Conservation (phyloP, 768 basidiomycete species). For the Mycena galopus region DNA sequence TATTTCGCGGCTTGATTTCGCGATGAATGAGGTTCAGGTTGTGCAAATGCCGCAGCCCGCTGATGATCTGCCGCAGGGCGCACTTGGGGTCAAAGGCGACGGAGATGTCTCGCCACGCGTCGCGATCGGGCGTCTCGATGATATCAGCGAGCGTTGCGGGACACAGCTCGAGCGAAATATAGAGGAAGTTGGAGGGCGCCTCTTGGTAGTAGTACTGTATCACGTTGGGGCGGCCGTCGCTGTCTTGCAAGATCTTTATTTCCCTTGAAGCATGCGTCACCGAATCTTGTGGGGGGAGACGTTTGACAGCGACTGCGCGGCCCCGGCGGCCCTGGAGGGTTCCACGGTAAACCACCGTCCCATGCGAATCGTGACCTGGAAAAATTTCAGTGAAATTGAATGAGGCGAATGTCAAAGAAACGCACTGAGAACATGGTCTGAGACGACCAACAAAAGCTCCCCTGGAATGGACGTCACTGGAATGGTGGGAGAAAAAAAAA, state of each 20-base stretch:
- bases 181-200: slow-evolving; percentile 91
- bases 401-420: slow-evolving; percentile 2
- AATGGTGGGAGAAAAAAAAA: slow-evolving; percentile 38
- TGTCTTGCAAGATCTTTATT: slow-evolving; percentile 94
- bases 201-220: slow-evolving; percentile 99
- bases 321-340: slow-evolving; percentile 97
- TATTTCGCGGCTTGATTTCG: slow-evolving; percentile 99
- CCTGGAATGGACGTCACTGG: slow-evolving; percentile 45
- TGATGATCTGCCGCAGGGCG: slow-evolving; percentile 87
- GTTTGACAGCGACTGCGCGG: slow-evolving; percentile 98
- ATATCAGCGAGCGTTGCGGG: slow-evolving; percentile 91
- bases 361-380: slow-evolving; percentile 93
- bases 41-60: slow-evolving; percentile 91
- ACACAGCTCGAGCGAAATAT: slow-evolving; percentile 96
- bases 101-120: slow-evolving; percentile 81
- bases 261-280: slow-evolving; percentile 95
- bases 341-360: slow-evolving; percentile 95
- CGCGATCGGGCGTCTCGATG: slow-evolving; percentile 80
- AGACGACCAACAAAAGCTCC: slow-evolving; percentile 74
- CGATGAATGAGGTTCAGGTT: slow-evolving; percentile 96
- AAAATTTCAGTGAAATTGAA: slow-evolving; percentile 16
- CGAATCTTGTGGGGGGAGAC: slow-evolving; percentile 94
- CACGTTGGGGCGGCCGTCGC: slow-evolving; percentile 98
- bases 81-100: slow-evolving; percentile 88
- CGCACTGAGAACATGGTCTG: slow-evolving; percentile 82